Evolutionary conservation across 2,329 filamentous ascomycete species (phyloP).

Genomic region (Pyricularia sp.): DNA sequence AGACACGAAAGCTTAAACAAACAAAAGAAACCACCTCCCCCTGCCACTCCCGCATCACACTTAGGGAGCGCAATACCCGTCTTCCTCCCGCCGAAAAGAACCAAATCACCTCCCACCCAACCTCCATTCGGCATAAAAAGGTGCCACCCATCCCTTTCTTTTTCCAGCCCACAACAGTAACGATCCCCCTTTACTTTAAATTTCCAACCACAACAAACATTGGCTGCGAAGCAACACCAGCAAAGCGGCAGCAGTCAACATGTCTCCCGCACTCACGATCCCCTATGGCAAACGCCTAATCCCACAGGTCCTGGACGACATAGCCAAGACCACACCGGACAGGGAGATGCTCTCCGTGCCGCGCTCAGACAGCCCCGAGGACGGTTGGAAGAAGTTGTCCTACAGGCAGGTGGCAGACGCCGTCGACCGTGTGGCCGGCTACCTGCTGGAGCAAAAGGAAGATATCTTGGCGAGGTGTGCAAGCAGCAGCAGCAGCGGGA

Average conservation of each 20-base stretch:
- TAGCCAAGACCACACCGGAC: conserved; percentile 3
- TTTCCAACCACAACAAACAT: neutral
- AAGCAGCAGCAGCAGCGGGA: neutral
- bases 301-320: conserved; percentile 7
- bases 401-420: conserved; percentile 9
- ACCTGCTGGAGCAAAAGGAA: neutral
- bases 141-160: too few relatives aligned
- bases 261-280: neutral
- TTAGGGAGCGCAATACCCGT: too few relatives aligned
- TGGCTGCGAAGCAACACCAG: neutral
- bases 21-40: too few relatives aligned
- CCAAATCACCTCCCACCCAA: too few relatives aligned
- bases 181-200: neutral
- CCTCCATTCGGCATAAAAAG: neutral
- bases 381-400: conserved; percentile 7
- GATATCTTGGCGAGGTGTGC: neutral
- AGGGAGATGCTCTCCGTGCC: conserved; percentile 5
- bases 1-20: too few relatives aligned
- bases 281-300: conserved; percentile 6
- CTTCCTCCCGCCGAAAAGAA: too few relatives aligned
- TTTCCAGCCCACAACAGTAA: neutral
- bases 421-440: conserved; percentile 9
- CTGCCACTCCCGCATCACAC: too few relatives aligned
- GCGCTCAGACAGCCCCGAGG: conserved; percentile 3
- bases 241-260: neutral